Percentiles rank a stretch among this genome's conserved stretches.
These are phyloP conservation scores for Geotrichum phurueaensis DNA, from an alignment of 1,139 yeast species.

Conservation along the genomic window DNA sequence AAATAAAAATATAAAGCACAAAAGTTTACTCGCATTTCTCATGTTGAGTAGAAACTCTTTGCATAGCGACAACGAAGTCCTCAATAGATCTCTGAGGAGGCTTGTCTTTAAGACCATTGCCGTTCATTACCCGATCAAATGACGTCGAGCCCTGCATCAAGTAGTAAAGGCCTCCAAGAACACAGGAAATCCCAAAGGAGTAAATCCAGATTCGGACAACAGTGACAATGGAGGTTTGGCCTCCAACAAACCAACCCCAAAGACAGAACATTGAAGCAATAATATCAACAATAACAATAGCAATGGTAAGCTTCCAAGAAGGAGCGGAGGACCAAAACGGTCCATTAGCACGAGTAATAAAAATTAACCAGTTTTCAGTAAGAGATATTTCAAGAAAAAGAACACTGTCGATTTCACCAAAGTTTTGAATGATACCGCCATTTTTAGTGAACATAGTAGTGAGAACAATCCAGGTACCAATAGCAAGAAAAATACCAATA, in stretches of 20 bases:
- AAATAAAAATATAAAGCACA: not conserved
- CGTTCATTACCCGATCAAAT: conserved; percentile 92
- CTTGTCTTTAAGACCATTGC: conserved; percentile 64
- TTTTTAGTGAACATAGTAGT: conserved; percentile 59
- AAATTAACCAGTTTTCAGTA: conserved; percentile 75
- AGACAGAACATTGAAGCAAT: conserved; percentile 64
- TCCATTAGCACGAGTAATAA: conserved; percentile 74
- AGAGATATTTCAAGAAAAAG: conserved; percentile 67
- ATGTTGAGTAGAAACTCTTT: conserved; percentile 97
- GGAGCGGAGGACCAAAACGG: conserved; percentile 69
- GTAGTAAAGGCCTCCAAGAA: conserved; percentile 65
- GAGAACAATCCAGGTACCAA: conserved; percentile 69
- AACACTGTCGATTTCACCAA: conserved; percentile 63
- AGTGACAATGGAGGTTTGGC: conserved; percentile 63
- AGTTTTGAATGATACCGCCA: conserved; percentile 65
- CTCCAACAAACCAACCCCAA: conserved; percentile 68
- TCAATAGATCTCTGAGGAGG: conserved; percentile 76
- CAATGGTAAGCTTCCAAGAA: conserved; percentile 69
- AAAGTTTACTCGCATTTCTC: conserved; percentile 47
- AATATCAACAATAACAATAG: conserved; percentile 62
- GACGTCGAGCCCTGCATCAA: conserved; percentile 73
- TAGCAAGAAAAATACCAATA: conserved; percentile 59
- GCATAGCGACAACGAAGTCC: conserved; percentile 95
- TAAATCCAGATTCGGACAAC: conserved; percentile 63
- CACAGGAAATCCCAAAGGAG: conserved; percentile 67